Base-by-base conservation (phyloP, 371 early-diverging fungal genomes). In the Rhizoclosmatium hyalinum region DNA sequence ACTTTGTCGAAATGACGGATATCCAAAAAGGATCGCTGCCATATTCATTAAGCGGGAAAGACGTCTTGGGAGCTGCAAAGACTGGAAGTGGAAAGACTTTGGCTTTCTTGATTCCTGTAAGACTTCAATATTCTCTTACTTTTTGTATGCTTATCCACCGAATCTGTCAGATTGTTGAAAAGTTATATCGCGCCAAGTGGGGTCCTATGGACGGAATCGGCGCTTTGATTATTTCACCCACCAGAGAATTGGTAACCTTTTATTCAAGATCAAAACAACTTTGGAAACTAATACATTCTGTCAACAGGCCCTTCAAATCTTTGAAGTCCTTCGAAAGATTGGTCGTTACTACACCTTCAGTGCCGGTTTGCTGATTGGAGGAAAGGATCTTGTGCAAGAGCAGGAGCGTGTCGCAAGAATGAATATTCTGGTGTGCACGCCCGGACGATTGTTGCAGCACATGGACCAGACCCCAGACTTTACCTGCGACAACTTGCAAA, bases 11-110 rank as follows among this genome's bases (percentile, higher is more conserved):
- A 81, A 92, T 97, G 91, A 99, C 99, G 2, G 98, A 97, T 54
- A 98, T 99, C 78, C 99, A 99, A 82, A 88, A 90, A 45, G 93
- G 92, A 74, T 92, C 98, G 0, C 83, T 99, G 54, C 97, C 98
- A n/a, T 79, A 92, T 61, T 90, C 95, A 8, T 85, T 99, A 61
- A 87, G 90, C 8, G 93, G 93, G 53, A 88, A 91, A 74, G 98
- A 98, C 84, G 91, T 99, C 12, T 88, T 99, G 45, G 99, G 98
- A 42, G 98, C 99, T 1, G 99, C 99, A 24, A 96, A 97, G 75
- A 99, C 99, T 0, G 99, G 99, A n/a, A 95, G 96, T 46, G 99
- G 99, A 54, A 99, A 99, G 82, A 99, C 99, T 0, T 85, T 99
- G 32, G 94, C 97, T 2, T 99, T 98, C 82, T 79, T 99, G n/a